A percentile compares a stretch with the other conserved stretches of the same genome.
Evolutionary conservation across 371 early-diverging fungal species (phyloP).

Genomic region (Saksenaea oblongispora): DNA sequence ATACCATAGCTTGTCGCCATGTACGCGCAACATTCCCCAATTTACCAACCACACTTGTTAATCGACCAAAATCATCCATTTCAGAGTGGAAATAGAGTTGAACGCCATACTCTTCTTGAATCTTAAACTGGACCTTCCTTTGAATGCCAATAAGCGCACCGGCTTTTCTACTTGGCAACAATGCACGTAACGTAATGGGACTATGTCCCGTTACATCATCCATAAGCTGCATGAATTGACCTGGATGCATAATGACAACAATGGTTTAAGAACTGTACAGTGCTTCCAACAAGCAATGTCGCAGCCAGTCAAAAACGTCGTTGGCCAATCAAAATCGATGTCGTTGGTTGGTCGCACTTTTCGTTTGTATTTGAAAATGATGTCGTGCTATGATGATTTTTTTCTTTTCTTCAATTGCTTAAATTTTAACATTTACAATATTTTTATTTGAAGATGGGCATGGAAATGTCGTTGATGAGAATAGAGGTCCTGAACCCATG

Average conservation of each 20-base stretch:
- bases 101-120: conserved; percentile 17
- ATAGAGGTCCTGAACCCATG: too few relatives aligned
- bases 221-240: conserved; percentile 6
- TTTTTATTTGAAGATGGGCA: too few relatives aligned
- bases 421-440: too few relatives aligned
- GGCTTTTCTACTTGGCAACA: conserved; percentile 5
- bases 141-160: conserved; percentile 16
- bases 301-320: too few relatives aligned
- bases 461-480: too few relatives aligned
- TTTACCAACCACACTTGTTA: conserved; percentile 13
- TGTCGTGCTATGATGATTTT: too few relatives aligned
- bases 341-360: too few relatives aligned
- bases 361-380: too few relatives aligned
- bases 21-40: conserved; percentile 4
- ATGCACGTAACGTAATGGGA: conserved; percentile 23
- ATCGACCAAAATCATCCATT: conserved; percentile 14
- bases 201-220: neutral
- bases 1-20: conserved; percentile 15
- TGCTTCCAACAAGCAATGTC: too few relatives aligned
- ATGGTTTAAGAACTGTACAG: too few relatives aligned
- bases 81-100: conserved; percentile 6
- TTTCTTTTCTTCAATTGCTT: too few relatives aligned
- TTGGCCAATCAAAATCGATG: too few relatives aligned
- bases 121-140: conserved; percentile 8
- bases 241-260: conserved; percentile 5